These are phyloP conservation scores for Cajanus cajan DNA, from an alignment of 306 rosid genomes.

Conservation along the genomic window DNA sequence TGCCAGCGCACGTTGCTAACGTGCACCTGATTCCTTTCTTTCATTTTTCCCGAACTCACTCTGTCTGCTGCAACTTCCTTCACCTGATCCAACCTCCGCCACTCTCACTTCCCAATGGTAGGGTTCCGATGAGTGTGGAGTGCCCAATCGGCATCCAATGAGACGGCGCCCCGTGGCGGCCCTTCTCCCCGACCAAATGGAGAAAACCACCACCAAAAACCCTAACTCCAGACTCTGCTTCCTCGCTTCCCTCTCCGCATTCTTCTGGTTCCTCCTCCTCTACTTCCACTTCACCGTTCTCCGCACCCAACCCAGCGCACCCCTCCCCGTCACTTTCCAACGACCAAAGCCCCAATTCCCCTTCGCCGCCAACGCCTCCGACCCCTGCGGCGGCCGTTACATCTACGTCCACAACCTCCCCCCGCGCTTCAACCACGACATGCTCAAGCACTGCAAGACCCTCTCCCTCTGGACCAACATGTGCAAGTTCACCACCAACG, in stretches of 20 bases:
- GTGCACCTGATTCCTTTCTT: conserved; percentile 32
- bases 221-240: conserved; percentile 63
- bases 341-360: conserved; percentile 30
- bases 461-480: conserved; percentile 88
- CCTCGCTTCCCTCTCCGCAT: conserved; percentile 62
- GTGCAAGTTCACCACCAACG: conserved; percentile 92
- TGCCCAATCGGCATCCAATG: conserved; percentile 47
- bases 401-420: conserved; percentile 92
- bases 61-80: no score
- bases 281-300: conserved; percentile 82
- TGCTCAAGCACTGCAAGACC: conserved; percentile 71
- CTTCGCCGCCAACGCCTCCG: conserved; percentile 63
- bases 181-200: conserved; percentile 63
- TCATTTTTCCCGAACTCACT: no score
- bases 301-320: conserved; percentile 37
- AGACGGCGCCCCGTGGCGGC: conserved; percentile 76
- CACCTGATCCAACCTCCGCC: neutral
- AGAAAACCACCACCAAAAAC: conserved; percentile 55
- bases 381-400: conserved; percentile 85
- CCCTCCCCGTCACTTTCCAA: conserved; percentile 8
- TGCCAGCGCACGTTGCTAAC: conserved; percentile 42
- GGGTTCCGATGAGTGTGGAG: neutral
- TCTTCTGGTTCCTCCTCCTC: conserved; percentile 78
- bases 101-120: no score
- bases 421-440: conserved; percentile 82